Evolutionary conservation across 1,139 yeast species (phyloP).

Genomic region (Nakaseomyces delphensis): DNA sequence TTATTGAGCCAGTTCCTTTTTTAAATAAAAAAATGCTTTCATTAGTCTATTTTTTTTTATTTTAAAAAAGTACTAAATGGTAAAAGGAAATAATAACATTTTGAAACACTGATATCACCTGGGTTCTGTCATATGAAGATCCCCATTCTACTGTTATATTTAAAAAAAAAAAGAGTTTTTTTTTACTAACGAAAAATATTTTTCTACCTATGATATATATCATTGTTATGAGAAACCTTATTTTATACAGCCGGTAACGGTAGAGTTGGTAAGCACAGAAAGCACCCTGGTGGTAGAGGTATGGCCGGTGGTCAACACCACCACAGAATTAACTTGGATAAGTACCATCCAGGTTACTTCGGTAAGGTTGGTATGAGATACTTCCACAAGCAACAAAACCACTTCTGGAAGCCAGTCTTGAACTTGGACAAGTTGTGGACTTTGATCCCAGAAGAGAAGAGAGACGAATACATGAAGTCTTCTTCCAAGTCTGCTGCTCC

Average conservation of each 20-base stretch:
- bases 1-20: too few relatives aligned
- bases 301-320: constrained; percentile 99
- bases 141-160: too few relatives aligned
- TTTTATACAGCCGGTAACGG: constrained; percentile 92
- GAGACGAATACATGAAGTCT: constrained; percentile 86
- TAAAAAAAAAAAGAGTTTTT: neutral
- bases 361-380: constrained; percentile 99
- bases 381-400: constrained; percentile 96
- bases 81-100: neutral
- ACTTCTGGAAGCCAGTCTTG: constrained; percentile 97
- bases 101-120: constrained; percentile 4
- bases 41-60: neutral
- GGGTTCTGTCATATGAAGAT: neutral
- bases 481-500: constrained; percentile 90
- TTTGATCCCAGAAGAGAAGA: constrained; percentile 87
- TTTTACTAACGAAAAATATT: constrained; percentile 17
- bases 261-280: constrained; percentile 99
- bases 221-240: neutral
- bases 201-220: neutral
- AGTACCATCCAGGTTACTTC: constrained; percentile 99
- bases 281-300: constrained; percentile 99
- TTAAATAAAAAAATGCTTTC: neutral
- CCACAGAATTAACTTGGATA: constrained; percentile 99
- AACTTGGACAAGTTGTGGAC: constrained; percentile 99
- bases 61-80: neutral